Evolutionary conservation across 164 flowering plant genomes (phyloP), one percentile per base, ranked within the genome.

Genomic region (Liquidambar formosana): DNA sequence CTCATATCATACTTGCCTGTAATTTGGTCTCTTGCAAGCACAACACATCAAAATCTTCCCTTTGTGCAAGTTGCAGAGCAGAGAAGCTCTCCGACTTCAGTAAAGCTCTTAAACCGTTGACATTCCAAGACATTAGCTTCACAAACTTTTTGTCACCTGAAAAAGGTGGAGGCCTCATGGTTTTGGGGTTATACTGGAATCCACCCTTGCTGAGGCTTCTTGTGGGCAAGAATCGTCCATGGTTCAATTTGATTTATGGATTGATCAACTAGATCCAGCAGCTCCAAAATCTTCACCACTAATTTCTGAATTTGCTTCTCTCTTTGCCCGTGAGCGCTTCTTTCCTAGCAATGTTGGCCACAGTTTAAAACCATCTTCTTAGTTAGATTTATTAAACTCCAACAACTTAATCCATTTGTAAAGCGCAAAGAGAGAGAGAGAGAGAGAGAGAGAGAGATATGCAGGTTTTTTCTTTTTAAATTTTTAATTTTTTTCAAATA

Each of bases 1-100:
- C 6, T 33, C 6, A 33, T 33, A 33, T 2, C 1, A 58, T 41
- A 68, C 82, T 81, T 81, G 79, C 99, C 98, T 95, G 97, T 27
- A 95, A 75, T 79, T 95, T 95, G 70, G 99, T 95, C 85, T 95
- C 99, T 74, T 95, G 99, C 81, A 93, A 79, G 84, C 97, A 95
- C 41, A 93, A 67, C 0, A 95, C 87, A 79, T 95, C 99, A 80
- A 95, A 95, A 76, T 89, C 82, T 78, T 95, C 99, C 70, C 83
- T 81, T 68, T 83, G 71, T 49, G 99, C 96, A 66, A 95, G 93
- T 76, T 89, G 72, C 58, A 83, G 66, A 0, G 87, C 89, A 71
- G 94, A 88, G 75, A 84, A 83, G 43, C 83, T 82, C 66, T 90
- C 88, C 61, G 81, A 60, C 73, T 88, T 93, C 73, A 93, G 63